These are phyloP conservation scores for Cutaneotrichosporon sp. DNA, from an alignment of 1,284 basidiomycete species.

Conservation along the genomic window DNA sequence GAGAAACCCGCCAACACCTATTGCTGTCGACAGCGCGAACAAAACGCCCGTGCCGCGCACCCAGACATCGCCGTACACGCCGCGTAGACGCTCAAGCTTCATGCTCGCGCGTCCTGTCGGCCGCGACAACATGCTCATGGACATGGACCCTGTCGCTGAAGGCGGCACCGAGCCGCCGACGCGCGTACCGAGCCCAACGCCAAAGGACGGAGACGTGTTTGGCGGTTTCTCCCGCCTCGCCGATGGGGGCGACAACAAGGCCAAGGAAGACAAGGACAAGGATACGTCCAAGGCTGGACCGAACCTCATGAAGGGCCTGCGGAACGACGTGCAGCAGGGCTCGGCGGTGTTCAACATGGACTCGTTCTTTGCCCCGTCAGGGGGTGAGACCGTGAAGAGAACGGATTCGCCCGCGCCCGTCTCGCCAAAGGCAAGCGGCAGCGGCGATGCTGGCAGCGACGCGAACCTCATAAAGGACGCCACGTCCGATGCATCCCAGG, in stretches of 20 bases:
- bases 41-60: background rate
- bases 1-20: conserved; percentile 2
- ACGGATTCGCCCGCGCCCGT: background rate
- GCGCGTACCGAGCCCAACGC: conserved; percentile 50
- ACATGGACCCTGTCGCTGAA: conserved; percentile 63
- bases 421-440: background rate
- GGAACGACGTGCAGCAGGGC: conserved; percentile 46
- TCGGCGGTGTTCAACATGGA: conserved; percentile 48
- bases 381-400: background rate
- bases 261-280: background rate
- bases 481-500: conserved; percentile 45
- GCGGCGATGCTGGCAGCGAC: background rate
- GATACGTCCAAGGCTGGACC: background rate
- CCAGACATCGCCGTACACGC: conserved; percentile 11
- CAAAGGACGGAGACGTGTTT: background rate
- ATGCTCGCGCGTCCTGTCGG: conserved; percentile 56
- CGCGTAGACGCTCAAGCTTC: conserved; percentile 50
- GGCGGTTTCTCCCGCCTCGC: background rate
- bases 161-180: conserved; percentile 56
- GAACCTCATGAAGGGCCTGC: conserved; percentile 57
- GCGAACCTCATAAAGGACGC: conserved; percentile 62
- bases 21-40: background rate
- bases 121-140: conserved; percentile 70
- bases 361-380: conserved; percentile 25
- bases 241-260: background rate